phyloP scores from a whole-genome alignment of 768 basidiomycete genomes.

The Pleurotus tuoliensis region DNA sequence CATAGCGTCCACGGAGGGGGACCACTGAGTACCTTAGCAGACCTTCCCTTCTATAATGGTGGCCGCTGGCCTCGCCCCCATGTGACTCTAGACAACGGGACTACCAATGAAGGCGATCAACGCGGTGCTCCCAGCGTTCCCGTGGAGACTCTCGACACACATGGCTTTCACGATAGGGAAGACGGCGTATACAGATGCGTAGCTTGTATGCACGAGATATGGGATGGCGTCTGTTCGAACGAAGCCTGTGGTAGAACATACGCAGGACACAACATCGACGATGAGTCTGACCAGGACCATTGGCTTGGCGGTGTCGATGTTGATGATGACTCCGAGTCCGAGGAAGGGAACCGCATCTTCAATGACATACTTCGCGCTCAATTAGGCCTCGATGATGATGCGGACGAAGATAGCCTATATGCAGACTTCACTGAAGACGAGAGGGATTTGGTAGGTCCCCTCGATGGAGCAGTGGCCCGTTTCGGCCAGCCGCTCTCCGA shows the following conservation, averaged over 20 bases:
- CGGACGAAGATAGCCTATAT: slow-evolving; percentile 21
- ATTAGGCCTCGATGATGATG: slow-evolving; percentile 19
- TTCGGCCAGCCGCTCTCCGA: slow-evolving; percentile 6
- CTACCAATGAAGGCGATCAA: slow-evolving; percentile 12
- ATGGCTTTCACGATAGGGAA: slow-evolving; percentile 69
- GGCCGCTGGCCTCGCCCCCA: neutral
- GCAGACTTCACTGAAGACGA: slow-evolving; percentile 8
- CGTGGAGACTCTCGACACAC: slow-evolving; percentile 29
- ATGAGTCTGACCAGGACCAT: neutral
- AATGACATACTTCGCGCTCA: slow-evolving; percentile 22
- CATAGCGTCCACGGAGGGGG: neutral
- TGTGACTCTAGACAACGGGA: slow-evolving; percentile 6
- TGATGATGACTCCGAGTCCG: slow-evolving; percentile 33
- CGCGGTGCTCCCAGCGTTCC: slow-evolving; percentile 15
- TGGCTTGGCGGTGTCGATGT: slow-evolving; percentile 28
- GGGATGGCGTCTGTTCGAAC: slow-evolving; percentile 57
- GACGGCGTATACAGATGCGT: slow-evolving; percentile 79
- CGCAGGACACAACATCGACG: slow-evolving; percentile 38
- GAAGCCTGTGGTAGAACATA: slow-evolving; percentile 54
- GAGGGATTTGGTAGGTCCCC: slow-evolving; percentile 8
- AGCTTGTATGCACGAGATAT: slow-evolving; percentile 77
- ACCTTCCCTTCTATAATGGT: neutral
- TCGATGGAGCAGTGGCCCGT: slow-evolving; percentile 6
- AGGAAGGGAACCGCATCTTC: slow-evolving; percentile 24
- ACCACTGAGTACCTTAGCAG: neutral